Base-by-base conservation (phyloP, 768 basidiomycete genomes). In the Boletus fagicola region DNA sequence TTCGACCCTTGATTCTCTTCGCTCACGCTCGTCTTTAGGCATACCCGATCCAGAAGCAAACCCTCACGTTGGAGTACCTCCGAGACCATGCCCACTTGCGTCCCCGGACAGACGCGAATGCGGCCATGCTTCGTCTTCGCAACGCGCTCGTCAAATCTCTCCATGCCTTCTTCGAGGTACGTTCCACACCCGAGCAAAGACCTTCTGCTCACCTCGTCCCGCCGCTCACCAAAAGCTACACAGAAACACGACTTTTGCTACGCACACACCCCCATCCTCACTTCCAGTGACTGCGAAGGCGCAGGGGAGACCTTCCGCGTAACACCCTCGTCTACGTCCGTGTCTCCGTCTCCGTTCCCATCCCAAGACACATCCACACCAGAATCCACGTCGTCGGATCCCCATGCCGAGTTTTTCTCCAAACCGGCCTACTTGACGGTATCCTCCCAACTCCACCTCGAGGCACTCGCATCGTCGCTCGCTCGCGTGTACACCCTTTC, bases 401-500 rank as follows among this genome's bases (percentile, higher is more conserved):
- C 31, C 5, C 45, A 57, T 15, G 54, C 71, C 43, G 85, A 89
- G 65, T 93, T 94, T 73, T 94, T 95, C 74, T 79, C 80, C 24
- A 78, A 78, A 30, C 85, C 86, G 1, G 83, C 94, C 18, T 90
- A 90, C 70, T 82, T 99, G 31, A 96, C 95, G 1, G 97, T 98
- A 9, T 98, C 95, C 1, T 90, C 94, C 36, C 97, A 99, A 72
- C 82, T 99, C 5, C 96, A 99, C 68, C 85, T 98, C 33, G 97
- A 99, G 71, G 87, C 90, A 7, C 78, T 97, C 49, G 83, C 91
- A 10, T 80, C 84, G 8, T 82, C 92, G 0, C 73, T 95, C 18
- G 82, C 88, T 0, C 84, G 95, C 20, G 90, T 92, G 1, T 99
- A 94, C 76, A 95, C 95, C 1, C 82, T 99, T 24, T 87, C 91